phyloP scores from a whole-genome alignment of 495 filamentous ascomycete species.

The Hypoxylon fragiforme region DNA sequence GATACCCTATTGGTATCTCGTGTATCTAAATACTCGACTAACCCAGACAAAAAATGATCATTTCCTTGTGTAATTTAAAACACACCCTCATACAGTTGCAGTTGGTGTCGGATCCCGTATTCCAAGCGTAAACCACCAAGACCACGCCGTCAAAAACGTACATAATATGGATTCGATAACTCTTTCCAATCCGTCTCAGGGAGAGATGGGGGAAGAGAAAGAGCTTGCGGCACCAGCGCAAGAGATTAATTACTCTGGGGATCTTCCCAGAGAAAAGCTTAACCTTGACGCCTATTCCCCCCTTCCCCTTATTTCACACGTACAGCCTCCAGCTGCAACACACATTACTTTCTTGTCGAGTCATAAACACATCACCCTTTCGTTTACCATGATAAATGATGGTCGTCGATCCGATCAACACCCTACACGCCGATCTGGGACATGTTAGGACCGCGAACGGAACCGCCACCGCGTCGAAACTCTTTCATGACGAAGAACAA shows the following conservation, averaged over 20 bases:
- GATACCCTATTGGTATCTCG: constrained; percentile 18
- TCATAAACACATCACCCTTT: constrained; percentile 10
- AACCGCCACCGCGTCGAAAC: constrained; percentile 45
- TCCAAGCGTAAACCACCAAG: constrained; percentile 3
- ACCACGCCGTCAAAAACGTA: neutral
- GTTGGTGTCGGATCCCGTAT: constrained; percentile 5
- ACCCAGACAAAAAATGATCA: constrained; percentile 5
- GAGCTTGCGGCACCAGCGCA: neutral
- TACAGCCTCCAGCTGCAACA: neutral
- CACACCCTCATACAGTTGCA: constrained; percentile 2
- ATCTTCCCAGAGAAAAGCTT: neutral
- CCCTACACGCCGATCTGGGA: constrained; percentile 50
- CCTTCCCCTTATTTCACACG: neutral
- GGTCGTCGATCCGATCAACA: constrained; percentile 13
- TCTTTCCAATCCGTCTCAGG: neutral
- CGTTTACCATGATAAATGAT: neutral
- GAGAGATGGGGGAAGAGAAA: neutral
- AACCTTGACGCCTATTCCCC: constrained; percentile 12
- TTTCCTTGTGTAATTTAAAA: constrained; percentile 8
- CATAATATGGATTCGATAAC: neutral
- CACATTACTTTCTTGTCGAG: constrained; percentile 10
- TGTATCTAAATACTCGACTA: constrained; percentile 25
- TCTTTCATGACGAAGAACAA: constrained; percentile 41
- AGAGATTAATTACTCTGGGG: neutral
- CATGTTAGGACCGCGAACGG: constrained; percentile 50